Conservation (phyloP, 768 basidiomycete genomes). For the Mrakia blollopis region DNA sequence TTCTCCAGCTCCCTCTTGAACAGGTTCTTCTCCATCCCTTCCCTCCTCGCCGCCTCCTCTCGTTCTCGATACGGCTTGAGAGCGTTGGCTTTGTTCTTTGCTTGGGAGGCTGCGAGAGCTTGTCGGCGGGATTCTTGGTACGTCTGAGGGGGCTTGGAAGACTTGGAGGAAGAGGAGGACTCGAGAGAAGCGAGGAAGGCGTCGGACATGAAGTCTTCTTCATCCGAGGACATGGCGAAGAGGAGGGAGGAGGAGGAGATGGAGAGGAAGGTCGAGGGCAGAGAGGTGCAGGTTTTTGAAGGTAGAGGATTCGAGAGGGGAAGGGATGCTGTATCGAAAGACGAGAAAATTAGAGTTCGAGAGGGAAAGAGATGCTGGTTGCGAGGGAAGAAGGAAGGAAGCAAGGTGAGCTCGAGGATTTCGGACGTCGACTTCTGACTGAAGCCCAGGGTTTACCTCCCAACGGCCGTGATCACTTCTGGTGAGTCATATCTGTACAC, state of each 20-base stretch:
- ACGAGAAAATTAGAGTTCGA: too few species aligned
- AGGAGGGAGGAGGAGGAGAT: too few species aligned
- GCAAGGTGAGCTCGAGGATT: neutral
- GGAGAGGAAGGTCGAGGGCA: too few species aligned
- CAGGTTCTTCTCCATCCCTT: constrained; percentile 66
- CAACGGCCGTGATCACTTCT: too few species aligned
- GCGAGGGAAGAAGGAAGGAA: too few species aligned
- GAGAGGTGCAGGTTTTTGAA: too few species aligned
- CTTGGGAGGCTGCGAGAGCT: constrained; percentile 54
- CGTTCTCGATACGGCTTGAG: constrained; percentile 51
- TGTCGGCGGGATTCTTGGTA: constrained; percentile 69
- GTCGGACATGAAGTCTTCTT: constrained; percentile 84
- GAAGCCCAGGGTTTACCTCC: neutral
- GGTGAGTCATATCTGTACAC: neutral
- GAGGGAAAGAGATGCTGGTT: too few species aligned
- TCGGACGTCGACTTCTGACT: neutral
- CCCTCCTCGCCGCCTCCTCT: constrained; percentile 69
- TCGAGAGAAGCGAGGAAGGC: constrained; percentile 60
- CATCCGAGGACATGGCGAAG: constrained; percentile 44
- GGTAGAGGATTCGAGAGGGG: too few species aligned
- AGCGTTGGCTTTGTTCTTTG: constrained; percentile 65
- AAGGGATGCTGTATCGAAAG: too few species aligned
- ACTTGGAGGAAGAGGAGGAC: constrained; percentile 39
- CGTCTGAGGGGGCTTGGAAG: constrained; percentile 51
- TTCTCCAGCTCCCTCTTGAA: constrained; percentile 70